phyloP scores from a whole-genome alignment of 2,329 filamentous ascomycete species.

The Albifimbria verrucaria region DNA sequence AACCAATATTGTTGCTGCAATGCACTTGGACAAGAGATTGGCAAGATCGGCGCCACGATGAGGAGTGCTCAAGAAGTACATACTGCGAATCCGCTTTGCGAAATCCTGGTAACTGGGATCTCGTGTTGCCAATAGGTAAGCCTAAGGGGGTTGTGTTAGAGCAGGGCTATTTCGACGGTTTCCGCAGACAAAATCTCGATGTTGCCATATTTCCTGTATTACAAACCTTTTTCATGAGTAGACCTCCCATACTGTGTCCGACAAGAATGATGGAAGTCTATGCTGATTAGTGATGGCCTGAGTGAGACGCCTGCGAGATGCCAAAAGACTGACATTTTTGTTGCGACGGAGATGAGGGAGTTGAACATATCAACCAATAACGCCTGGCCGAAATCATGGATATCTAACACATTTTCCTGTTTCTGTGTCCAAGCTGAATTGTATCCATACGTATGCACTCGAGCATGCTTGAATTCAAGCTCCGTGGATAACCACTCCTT shows the following conservation, averaged over 20 bases:
- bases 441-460: neutral
- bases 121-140: neutral
- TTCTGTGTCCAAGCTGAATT: neutral
- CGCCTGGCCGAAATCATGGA: neutral
- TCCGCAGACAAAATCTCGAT: too few relatives aligned
- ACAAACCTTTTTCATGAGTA: neutral
- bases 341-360: too few relatives aligned
- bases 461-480: neutral
- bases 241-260: constrained; percentile 1
- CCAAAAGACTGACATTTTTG: too few relatives aligned
- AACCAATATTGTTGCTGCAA: neutral
- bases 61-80: neutral
- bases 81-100: neutral
- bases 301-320: too few relatives aligned
- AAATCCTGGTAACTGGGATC: neutral
- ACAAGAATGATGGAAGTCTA: neutral
- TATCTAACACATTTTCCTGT: neutral
- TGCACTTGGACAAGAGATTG: neutral
- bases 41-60: neutral
- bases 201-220: too few relatives aligned
- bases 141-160: too few relatives aligned
- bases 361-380: neutral
- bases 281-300: too few relatives aligned
- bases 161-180: too few relatives aligned
- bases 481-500: neutral